Evolutionary conservation across 2,329 filamentous ascomycete species (phyloP).

Genomic region (Epicoccum sorghinum): DNA sequence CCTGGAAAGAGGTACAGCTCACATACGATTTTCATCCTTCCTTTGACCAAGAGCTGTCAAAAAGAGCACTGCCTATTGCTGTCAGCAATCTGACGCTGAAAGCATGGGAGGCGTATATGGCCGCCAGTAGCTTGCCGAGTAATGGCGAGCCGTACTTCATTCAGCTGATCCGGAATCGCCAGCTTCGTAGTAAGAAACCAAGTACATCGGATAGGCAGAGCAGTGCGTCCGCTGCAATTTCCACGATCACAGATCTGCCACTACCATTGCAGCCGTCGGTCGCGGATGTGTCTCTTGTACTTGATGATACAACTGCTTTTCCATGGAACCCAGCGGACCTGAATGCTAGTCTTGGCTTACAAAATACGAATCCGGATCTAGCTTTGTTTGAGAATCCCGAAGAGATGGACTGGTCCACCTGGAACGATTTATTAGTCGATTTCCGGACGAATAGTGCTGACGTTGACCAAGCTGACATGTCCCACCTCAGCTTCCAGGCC

Average conservation of each 20-base stretch:
- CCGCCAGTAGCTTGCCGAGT: conserved; percentile 12
- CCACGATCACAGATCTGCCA: not conserved
- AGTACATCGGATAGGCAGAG: not conserved
- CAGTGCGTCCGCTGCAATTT: too few relatives aligned
- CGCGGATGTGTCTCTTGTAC: not conserved
- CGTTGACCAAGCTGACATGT: not conserved
- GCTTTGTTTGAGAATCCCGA: conserved; percentile 19
- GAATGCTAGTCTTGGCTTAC: conserved; percentile 16
- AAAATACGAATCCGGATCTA: conserved; percentile 9
- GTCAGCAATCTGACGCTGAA: conserved; percentile 52
- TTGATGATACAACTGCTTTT: too few relatives aligned
- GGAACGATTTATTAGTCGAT: conserved; percentile 37
- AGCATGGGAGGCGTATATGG: conserved; percentile 49
- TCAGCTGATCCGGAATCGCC: conserved; percentile 22
- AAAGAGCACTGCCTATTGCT: conserved; percentile 51
- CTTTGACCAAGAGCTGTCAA: conserved; percentile 45
- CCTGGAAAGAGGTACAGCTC: conserved; percentile 55
- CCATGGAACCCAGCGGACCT: conserved; percentile 20
- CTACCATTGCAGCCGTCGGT: not conserved
- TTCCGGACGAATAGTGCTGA: conserved; percentile 20
- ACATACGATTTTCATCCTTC: conserved; percentile 52
- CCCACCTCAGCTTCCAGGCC: not conserved
- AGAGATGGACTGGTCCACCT: conserved; percentile 37
- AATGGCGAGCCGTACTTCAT: conserved; percentile 32
- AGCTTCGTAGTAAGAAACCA: conserved; percentile 2